Evolutionary conservation across 768 basidiomycete species (phyloP).

Genomic region (Russula sp.): DNA sequence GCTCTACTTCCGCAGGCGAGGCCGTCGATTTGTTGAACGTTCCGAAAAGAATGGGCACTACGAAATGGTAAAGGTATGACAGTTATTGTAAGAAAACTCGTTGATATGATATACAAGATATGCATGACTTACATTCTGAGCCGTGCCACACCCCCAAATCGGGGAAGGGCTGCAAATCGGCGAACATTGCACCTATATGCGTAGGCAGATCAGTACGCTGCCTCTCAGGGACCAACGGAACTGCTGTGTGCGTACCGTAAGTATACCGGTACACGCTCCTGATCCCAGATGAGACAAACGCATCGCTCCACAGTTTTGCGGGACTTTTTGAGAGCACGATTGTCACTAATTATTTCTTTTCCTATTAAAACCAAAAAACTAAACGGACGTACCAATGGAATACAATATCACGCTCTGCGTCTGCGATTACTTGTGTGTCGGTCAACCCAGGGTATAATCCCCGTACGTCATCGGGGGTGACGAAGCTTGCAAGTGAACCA

Average conservation of each 20-base stretch:
- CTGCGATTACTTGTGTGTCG: constrained; percentile 14
- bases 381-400: constrained; percentile 20
- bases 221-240: not conserved
- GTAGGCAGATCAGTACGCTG: not conserved
- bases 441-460: constrained; percentile 9
- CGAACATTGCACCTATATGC: constrained; percentile 7
- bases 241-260: not conserved
- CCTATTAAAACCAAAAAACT: too few relatives aligned
- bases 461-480: not conserved
- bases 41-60: constrained; percentile 34
- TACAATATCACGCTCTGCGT: constrained; percentile 1
- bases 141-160: not conserved
- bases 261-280: constrained; percentile 20
- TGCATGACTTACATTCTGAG: constrained; percentile 9
- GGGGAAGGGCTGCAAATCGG: not conserved
- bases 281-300: constrained; percentile 7
- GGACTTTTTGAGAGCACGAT: not conserved
- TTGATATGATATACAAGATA: not conserved
- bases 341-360: too few relatives aligned
- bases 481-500: not conserved
- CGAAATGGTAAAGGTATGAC: not conserved
- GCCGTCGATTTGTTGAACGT: constrained; percentile 34
- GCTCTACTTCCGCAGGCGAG: constrained; percentile 29
- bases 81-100: not conserved
- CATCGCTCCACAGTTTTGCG: constrained; percentile 22